phyloP scores from a whole-genome alignment of 2,329 filamentous ascomycete genomes.

The Nemania sp. region DNA sequence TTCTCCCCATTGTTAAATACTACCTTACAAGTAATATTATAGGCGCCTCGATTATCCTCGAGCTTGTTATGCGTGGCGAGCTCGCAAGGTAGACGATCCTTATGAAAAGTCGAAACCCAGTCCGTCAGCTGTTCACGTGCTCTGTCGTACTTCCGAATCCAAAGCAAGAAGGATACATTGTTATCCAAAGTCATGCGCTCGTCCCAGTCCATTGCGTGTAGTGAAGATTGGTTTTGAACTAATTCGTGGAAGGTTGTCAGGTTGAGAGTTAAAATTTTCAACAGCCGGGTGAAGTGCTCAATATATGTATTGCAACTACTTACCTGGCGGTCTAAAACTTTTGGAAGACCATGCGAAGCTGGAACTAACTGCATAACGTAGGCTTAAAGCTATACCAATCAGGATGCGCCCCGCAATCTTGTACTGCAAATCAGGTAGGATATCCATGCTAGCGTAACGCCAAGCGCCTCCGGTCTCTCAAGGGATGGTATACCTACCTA shows the following conservation, averaged over 20 bases:
- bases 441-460: too few species aligned
- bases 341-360: too few species aligned
- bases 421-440: too few species aligned
- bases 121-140: constrained; percentile 24
- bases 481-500: too few species aligned
- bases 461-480: too few species aligned
- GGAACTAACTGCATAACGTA: too few species aligned
- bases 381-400: too few species aligned
- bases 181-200: constrained; percentile 12
- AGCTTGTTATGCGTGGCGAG: constrained; percentile 13
- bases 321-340: too few species aligned
- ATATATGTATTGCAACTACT: too few species aligned
- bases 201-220: constrained; percentile 19
- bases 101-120: constrained; percentile 25
- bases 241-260: neutral
- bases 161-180: constrained; percentile 23
- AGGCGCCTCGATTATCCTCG: constrained; percentile 23
- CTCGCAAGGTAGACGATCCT: constrained; percentile 25
- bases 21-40: constrained; percentile 28
- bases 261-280: too few species aligned
- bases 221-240: neutral
- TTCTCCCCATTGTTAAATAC: constrained; percentile 33
- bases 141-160: constrained; percentile 20
- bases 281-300: too few species aligned
- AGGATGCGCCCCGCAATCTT: too few species aligned